Evolutionary conservation across 2,329 filamentous ascomycete species (phyloP), one percentile per base, ranked within the genome.

Genomic region (Ceratocystis albifundus): DNA sequence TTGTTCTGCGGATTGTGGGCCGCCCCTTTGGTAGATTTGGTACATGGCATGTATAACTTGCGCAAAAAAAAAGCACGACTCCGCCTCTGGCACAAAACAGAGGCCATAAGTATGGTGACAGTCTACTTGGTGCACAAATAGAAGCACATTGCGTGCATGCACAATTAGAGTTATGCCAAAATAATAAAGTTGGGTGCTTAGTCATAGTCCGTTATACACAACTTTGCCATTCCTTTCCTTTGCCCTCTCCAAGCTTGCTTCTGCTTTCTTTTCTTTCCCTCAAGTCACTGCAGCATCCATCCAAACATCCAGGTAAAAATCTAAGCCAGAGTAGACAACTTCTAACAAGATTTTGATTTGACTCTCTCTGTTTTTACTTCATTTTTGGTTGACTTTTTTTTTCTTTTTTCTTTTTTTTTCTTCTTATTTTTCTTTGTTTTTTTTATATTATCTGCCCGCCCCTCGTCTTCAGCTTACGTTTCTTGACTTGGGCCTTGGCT

Each of bases 221-320:
- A 12, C 36, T 41, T 30, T 59, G 55, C 22, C 55, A 59, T 59
- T 59, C 55, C 55, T 59, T 41, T 41, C 36, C 12, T 15, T 41
- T 59, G 22, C 32, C 30, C 55, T 59, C 55, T 59, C 55, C 32
- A 41, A 15, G 36, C 36, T 41, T 50, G 22, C 17, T 22, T 30
- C 28, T 17, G 12, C 28, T 36, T 59, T 59, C 55, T 59, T 20
- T 59, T 59, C 55, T 36, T 59, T 53, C 48, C 48, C 48, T 53
- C 48, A 53, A 25, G 36, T 41, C 36, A 41, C 36, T 25, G 15
- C 48, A 25, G 48, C 48, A 50, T 50, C 48, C 48, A 50, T 41
- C 36, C 36, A 41, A 41, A 50, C 48, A 22, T 25, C 53, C 12
- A 32, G 5, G 22, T 28, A 57, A 28, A 57, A 57, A 41, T 41